Base-by-base conservation (phyloP, 331 rosid genomes). In the Pyrus hybrid region DNA sequence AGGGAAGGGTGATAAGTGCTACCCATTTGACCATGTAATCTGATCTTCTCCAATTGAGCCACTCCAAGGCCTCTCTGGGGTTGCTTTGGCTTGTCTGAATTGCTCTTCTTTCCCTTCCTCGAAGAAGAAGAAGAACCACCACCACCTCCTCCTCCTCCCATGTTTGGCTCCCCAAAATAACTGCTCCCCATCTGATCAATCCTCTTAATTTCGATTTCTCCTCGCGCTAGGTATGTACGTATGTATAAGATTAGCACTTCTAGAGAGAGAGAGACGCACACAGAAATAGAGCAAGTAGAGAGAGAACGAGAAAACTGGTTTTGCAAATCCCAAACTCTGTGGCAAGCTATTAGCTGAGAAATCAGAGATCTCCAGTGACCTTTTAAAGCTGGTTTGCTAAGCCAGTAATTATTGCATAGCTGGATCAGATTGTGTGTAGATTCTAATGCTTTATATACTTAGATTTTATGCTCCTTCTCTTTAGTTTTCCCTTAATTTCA, bases 61-160 rank as follows among this genome's bases (percentile, higher is more conserved):
- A 95, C 98, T 20, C 99, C 99, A 68, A 95, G 86, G 58, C 99
- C 99, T 88, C 99, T 90, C 81, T 95, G 99, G 2, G 99, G 99
- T 77, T 89, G 99, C 77, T 93, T 95, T 22, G 99, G 97, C 80
- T 95, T 95, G 13, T 92, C 98, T 17, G 92, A 83, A 78, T 79
- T 85, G 66, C 83, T 79, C 77, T 88, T 91, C 96, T 86, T 87
- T 75, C 96, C 88, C 82, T 90, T 91, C 71, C 94, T 89, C 69
- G 96, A 84, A 2, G 91, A 76, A 49, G 54, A 66, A 37, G 93
- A 86, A 45, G 91, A 85, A 37, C 3, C 2, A 41, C 13, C 13
- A 62, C 80, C 87, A 62, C 80, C 87, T 12, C 56, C 53, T 5
- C 41, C 41, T 21, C 64, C 51, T 58, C 91, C 97, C 88, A 93